Evolutionary conservation across 805 yeast species (phyloP).

Genomic region (Naumovozyma baii): DNA sequence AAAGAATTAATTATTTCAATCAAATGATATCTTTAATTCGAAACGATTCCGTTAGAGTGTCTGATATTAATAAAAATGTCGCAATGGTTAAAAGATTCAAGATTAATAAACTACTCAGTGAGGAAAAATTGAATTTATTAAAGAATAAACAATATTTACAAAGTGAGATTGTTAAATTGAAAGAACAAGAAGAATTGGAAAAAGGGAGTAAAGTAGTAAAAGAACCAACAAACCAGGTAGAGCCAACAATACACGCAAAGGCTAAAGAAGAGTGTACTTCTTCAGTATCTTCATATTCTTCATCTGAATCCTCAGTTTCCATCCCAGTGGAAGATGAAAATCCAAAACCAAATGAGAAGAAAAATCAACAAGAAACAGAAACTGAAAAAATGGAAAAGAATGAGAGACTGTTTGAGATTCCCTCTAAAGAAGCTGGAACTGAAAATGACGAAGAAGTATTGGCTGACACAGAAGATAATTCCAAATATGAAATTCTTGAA

Average conservation of each 20-base stretch:
- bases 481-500: not conserved
- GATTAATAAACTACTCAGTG: not conserved
- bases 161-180: not conserved
- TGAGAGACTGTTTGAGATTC: not conserved
- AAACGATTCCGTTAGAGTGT: not conserved
- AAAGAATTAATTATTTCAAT: slow-evolving; percentile 10
- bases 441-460: not conserved
- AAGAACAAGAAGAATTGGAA: not conserved
- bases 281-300: not conserved
- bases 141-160: not conserved
- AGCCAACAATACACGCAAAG: not conserved
- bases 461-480: not conserved
- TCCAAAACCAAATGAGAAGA: too few relatives aligned
- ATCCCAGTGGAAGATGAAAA: too few relatives aligned
- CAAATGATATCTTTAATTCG: not conserved
- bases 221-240: too few relatives aligned
- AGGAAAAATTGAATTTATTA: not conserved
- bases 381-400: not conserved
- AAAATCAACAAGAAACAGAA: too few relatives aligned
- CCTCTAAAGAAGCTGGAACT: not conserved
- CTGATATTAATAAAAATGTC: not conserved
- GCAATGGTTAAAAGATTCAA: not conserved
- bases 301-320: too few relatives aligned
- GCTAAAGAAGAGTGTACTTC: not conserved
- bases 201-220: not conserved